Base-by-base conservation (phyloP, 257 asterid genomes). In the Lavandula angustifolia region DNA sequence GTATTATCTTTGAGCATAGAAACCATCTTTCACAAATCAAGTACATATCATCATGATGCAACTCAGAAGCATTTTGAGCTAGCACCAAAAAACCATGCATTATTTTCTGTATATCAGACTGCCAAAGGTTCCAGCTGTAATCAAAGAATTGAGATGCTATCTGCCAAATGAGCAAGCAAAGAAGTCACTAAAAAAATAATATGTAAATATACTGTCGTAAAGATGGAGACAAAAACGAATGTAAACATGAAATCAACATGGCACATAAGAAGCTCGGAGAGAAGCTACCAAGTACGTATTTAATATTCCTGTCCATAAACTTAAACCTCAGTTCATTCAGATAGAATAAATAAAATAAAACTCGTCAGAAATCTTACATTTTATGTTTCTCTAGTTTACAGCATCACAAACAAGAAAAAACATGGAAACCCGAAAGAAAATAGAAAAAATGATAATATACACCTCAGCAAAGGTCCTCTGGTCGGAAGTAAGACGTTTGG, bases 91-190 rank as follows among this genome's bases (percentile, higher is more conserved):
- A 90, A 60, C 88, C 91, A 68, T 81, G 91, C 73, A 90, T 79
- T 73, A 94, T 82, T 63, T 82, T 79, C 81, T 84, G 96, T 71
- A 83, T 70, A 67, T 94, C 97, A 68, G 77, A 79, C 92, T 87
- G 96, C 99, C 99, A 94, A 66, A 90, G 95, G 80, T 84, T 87
- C 99, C 99, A 94, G 87, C 95, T 79, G 79, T 81, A 94, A 71
- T 94, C 99, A 79, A 94, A 94, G 80, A 90, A 90, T 73, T 87
- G 91, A 63, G 85, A 79, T 33, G 96, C 86, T 75, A 94, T 87
- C 99, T 94, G 99, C 86, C 82, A 84, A 79, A 84, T 67, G 76
- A 75, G 66, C 62, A 79, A 72, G 60, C 63, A 73, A 56, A 63
- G 75, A 69, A 76, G 14, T 66, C 54, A 75, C 66, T 65, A 66